Conservation (phyloP, 148 eudicot genomes). For the Mesembryanthemum crystallinum region DNA sequence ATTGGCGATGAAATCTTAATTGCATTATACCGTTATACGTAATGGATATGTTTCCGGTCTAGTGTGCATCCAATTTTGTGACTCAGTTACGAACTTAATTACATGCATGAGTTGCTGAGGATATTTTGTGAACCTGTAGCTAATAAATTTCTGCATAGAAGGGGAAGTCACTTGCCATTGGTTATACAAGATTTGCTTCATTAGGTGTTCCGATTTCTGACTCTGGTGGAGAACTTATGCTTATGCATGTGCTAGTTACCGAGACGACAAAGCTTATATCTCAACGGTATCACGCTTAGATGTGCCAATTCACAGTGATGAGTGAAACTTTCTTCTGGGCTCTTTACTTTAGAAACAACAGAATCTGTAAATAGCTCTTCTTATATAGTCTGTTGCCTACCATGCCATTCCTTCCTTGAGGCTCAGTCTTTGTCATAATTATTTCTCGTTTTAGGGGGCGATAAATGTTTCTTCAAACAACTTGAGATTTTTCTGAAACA, state of each 20-base stretch:
- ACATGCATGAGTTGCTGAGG: background rate
- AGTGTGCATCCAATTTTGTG: background rate
- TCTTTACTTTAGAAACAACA: background rate
- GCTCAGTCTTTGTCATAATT: background rate
- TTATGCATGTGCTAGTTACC: background rate
- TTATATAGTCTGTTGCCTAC: background rate
- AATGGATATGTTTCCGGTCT: too few species aligned
- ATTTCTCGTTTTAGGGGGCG: background rate
- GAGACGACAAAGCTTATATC: background rate
- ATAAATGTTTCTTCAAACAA: background rate
- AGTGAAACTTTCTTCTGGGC: background rate
- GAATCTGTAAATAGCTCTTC: background rate
- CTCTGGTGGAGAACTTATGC: background rate
- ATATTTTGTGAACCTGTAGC: background rate
- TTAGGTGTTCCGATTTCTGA: too few species aligned
- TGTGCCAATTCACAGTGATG: background rate
- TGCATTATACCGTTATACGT: too few species aligned
- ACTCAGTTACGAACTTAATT: background rate
- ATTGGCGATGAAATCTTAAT: too few species aligned
- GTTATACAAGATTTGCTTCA: background rate
- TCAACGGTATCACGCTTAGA: background rate
- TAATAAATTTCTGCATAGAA: background rate
- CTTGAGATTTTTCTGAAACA: background rate
- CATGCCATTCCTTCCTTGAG: background rate
- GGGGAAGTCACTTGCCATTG: background rate